Percentiles rank a stretch among this genome's conserved stretches.
Conservation (phyloP, 2,329 filamentous ascomycete species). For the Stemphylium beticola region DNA sequence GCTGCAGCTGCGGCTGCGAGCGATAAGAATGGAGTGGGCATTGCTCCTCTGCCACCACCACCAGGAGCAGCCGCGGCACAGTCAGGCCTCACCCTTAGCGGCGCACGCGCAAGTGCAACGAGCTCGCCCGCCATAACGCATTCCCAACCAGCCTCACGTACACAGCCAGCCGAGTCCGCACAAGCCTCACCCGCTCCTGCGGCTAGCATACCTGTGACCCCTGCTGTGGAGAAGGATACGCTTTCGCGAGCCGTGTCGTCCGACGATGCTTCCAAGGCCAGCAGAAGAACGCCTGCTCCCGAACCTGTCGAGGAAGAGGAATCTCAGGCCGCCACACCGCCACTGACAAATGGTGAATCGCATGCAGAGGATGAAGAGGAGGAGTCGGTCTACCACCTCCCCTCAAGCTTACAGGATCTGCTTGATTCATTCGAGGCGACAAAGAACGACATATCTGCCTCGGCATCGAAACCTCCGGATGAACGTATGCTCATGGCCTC, state of each 20-base stretch:
- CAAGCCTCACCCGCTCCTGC: constrained; percentile 57
- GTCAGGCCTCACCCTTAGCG: constrained; percentile 54
- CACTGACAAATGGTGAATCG: constrained; percentile 60
- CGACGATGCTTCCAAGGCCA: constrained; percentile 37
- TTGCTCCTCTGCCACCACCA: constrained; percentile 90
- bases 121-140: constrained; percentile 57
- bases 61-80: constrained; percentile 63
- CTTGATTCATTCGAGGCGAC: constrained; percentile 89
- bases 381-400: constrained; percentile 91
- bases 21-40: constrained; percentile 87
- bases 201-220: constrained; percentile 54
- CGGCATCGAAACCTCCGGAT: constrained; percentile 66
- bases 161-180: constrained; percentile 48
- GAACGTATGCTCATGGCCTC: constrained; percentile 78
- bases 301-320: constrained; percentile 46
- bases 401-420: constrained; percentile 84
- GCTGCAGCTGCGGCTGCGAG: constrained; percentile 90
- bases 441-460: constrained; percentile 69
- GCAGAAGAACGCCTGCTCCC: constrained; percentile 35
- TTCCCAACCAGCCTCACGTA: constrained; percentile 49
- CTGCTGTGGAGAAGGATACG: constrained; percentile 54
- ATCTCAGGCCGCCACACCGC: constrained; percentile 44
- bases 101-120: constrained; percentile 63
- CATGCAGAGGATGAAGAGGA: constrained; percentile 63
- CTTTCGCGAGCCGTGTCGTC: constrained; percentile 38